Conservation (phyloP, 2,329 filamentous ascomycete genomes). For the Cladosporium sp. region DNA sequence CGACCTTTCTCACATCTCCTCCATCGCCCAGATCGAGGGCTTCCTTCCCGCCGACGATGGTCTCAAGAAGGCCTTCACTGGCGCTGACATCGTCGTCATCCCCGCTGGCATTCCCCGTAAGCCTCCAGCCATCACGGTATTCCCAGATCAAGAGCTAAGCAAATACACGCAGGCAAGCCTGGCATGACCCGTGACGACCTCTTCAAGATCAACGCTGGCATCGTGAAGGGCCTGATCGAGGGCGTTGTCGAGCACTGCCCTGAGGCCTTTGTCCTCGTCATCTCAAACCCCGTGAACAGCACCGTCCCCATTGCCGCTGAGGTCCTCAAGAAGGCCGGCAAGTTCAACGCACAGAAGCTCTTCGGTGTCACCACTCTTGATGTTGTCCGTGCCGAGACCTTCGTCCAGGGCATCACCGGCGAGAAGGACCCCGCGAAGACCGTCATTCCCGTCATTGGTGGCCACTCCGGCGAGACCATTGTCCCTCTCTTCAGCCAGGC, state of each 20-base stretch:
- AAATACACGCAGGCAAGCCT: conserved; percentile 73
- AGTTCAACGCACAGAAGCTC: conserved; percentile 93
- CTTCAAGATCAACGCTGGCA: conserved; percentile 99
- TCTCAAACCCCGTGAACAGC: conserved; percentile 99
- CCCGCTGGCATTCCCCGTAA: conserved; percentile 94
- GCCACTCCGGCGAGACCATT: conserved; percentile 97
- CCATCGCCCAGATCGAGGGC: conserved; percentile 80
- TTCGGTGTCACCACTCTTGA: conserved; percentile 99
- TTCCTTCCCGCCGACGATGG: conserved; percentile 84
- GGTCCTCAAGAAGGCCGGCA: conserved; percentile 87
- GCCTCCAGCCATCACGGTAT: conserved; percentile 24
- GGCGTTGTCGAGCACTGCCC: conserved; percentile 83
- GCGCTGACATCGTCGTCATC: conserved; percentile 94
- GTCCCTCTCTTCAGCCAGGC: conserved; percentile 95
- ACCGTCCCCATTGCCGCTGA: conserved; percentile 97
- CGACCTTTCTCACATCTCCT: conserved; percentile 96
- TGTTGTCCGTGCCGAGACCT: conserved; percentile 96
- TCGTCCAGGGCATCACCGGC: conserved; percentile 82
- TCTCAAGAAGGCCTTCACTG: conserved; percentile 83
- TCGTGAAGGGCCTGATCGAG: conserved; percentile 92
- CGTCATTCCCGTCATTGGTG: conserved; percentile 88
- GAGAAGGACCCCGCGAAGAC: conserved; percentile 80
- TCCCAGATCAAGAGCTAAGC: conserved; percentile 23
- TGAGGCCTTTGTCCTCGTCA: conserved; percentile 93
- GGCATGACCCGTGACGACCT: conserved; percentile 99